phyloP scores from a whole-genome alignment of 805 yeast species.

The Starmerella etchellsii region DNA sequence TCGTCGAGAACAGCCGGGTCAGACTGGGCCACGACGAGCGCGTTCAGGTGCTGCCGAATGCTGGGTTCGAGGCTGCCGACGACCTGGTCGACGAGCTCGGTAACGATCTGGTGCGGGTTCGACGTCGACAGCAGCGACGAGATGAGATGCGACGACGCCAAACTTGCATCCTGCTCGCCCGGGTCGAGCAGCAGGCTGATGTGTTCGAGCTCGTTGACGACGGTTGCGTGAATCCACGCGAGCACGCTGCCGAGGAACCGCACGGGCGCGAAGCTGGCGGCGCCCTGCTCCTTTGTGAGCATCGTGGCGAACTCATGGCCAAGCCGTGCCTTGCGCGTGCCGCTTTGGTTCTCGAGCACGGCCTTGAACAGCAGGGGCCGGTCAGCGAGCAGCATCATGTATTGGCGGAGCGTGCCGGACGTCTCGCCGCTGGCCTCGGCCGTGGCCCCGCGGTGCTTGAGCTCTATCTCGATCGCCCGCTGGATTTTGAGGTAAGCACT shows the following conservation, averaged over 20 bases:
- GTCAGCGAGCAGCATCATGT: slow-evolving; percentile 24
- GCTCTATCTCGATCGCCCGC: slow-evolving; percentile 29
- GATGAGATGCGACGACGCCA: neutral
- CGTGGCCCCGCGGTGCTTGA: slow-evolving; percentile 7
- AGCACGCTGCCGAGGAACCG: slow-evolving; percentile 76
- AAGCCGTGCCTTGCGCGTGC: slow-evolving; percentile 51
- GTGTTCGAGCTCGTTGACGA: slow-evolving; percentile 77
- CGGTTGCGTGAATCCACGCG: slow-evolving; percentile 74
- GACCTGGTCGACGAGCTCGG: slow-evolving; percentile 32
- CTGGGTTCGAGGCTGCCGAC: slow-evolving; percentile 47
- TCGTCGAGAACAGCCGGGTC: slow-evolving; percentile 43
- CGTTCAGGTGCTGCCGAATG: slow-evolving; percentile 51
- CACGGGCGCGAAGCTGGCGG: slow-evolving; percentile 55
- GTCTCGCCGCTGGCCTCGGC: neutral
- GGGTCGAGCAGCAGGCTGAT: slow-evolving; percentile 47
- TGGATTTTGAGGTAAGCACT: slow-evolving; percentile 44
- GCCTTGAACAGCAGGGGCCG: slow-evolving; percentile 37
- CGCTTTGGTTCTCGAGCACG: slow-evolving; percentile 50
- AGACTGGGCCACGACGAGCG: slow-evolving; percentile 51
- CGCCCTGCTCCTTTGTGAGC: slow-evolving; percentile 22
- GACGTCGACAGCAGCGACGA: slow-evolving; percentile 10
- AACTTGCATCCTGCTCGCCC: slow-evolving; percentile 2
- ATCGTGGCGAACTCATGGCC: slow-evolving; percentile 50
- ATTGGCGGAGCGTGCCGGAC: slow-evolving; percentile 6
- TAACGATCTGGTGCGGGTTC: slow-evolving; percentile 13